Evolutionary conservation across 2,329 filamentous ascomycete genomes (phyloP), one percentile per base, ranked within the genome.

Genomic region (Fusarium newnesense): DNA sequence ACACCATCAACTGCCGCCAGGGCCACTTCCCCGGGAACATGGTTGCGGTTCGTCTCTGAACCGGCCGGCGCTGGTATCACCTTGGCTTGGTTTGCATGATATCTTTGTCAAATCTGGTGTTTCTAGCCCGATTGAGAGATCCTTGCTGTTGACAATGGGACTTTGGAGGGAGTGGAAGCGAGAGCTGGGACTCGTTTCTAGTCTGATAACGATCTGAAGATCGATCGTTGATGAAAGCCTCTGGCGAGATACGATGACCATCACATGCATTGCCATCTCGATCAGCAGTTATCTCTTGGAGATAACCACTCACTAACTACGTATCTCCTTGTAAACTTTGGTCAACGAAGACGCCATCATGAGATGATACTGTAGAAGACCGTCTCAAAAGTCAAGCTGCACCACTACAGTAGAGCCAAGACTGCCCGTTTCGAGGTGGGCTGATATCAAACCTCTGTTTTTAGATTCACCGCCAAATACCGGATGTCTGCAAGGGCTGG

Each of bases 401-500:
- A 46, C 64, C 52, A 26, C 30, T 24, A 39, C 52, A 26, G 26
- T 24, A 39, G 18, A 57, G 63, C 69, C 66, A 60, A 49, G 59
- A 44, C 52, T 19, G 50, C 32, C 69, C 59, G 67, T 73, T 74
- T 65, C 58, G 57, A 61, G 49, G 60, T 70, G 75, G 73, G 67
- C 43, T 68, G 69, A 77, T 59, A 60, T 52, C 54, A 32, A 49
- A 52, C 40, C 47, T 65, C 67, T 60, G 49, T 60, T 59, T 46
- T 69, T 58, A 77, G 60, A 75, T 78, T 76, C 76, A 77, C 76
- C 76, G 76, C 74, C 73, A 74, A 60, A 68, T 40, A 47, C 49
- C 62, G 65, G 54, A 62, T 66, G 39, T 60, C 59, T 53, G 61
- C 54, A 67, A 69, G 67, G 50, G 63, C 63, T 61, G 53, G 30